phyloP scores from a whole-genome alignment of 2,329 filamentous ascomycete species.

The Sporothrix brasiliensis region DNA sequence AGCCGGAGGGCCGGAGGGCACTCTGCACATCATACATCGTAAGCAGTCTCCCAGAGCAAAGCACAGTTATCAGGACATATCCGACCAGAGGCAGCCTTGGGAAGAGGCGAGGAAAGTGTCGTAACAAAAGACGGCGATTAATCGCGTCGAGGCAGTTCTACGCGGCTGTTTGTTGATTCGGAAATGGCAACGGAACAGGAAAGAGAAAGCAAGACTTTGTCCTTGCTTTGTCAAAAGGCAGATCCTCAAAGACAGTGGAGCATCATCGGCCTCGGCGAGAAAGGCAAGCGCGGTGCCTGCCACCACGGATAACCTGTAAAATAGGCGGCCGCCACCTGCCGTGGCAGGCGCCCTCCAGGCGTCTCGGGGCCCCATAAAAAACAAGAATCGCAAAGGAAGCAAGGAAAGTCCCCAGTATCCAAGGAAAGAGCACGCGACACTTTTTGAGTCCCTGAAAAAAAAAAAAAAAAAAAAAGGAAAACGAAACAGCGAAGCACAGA shows the following conservation, averaged over 20 bases:
- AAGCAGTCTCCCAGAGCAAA: too few relatives aligned
- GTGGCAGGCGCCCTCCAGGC: slow-evolving; percentile 19
- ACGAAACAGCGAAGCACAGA: neutral
- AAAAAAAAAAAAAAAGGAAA: too few relatives aligned
- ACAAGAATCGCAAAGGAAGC: neutral
- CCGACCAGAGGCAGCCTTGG: neutral
- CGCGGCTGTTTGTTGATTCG: neutral
- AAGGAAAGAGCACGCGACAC: slow-evolving; percentile 19
- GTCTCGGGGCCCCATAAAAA: slow-evolving; percentile 19
- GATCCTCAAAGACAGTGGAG: neutral
- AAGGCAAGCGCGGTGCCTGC: neutral
- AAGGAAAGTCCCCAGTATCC: neutral
- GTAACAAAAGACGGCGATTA: neutral
- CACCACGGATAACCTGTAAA: neutral
- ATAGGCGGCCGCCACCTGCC: slow-evolving; percentile 12
- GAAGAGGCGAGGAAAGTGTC: neutral
- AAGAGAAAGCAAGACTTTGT: neutral
- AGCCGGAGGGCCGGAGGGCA: neutral
- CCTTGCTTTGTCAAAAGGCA: neutral
- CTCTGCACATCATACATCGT: neutral
- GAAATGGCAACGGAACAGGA: neutral
- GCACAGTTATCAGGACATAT: neutral
- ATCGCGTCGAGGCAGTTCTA: neutral
- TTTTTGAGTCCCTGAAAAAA: slow-evolving; percentile 19
- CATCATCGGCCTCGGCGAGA: neutral